These are phyloP conservation scores for Cyberlindnera amylophila DNA, from an alignment of 805 yeast species.

Conservation along the genomic window DNA sequence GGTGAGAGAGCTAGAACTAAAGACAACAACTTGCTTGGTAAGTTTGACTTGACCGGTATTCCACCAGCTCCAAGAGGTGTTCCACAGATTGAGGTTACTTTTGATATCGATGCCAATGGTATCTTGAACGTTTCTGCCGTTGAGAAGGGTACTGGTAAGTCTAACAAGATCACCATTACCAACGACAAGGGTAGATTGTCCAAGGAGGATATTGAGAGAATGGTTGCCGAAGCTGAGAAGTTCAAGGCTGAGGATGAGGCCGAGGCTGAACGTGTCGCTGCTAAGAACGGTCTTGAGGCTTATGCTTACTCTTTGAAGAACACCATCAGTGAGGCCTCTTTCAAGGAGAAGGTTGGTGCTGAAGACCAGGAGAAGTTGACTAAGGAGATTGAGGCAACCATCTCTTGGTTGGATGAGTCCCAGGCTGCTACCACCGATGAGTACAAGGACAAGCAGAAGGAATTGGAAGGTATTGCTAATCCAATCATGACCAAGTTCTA, in stretches of 20 bases:
- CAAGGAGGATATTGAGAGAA: slow-evolving; percentile 95
- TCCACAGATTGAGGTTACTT: slow-evolving; percentile 96
- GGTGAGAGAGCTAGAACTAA: slow-evolving; percentile 93
- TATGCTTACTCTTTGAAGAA: slow-evolving; percentile 93
- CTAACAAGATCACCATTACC: slow-evolving; percentile 95
- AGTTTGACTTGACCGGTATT: slow-evolving; percentile 93
- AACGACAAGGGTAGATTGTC: slow-evolving; percentile 99
- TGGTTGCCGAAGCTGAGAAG: slow-evolving; percentile 98
- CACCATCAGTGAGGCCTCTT: slow-evolving; percentile 64
- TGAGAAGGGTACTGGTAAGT: slow-evolving; percentile 98
- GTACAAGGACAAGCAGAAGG: slow-evolving; percentile 91
- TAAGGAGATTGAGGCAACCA: slow-evolving; percentile 81
- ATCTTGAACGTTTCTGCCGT: slow-evolving; percentile 94
- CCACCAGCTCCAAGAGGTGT: slow-evolving; percentile 99
- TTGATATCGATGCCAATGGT: slow-evolving; percentile 96
- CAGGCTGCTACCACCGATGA: slow-evolving; percentile 92
- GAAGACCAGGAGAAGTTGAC: slow-evolving; percentile 70
- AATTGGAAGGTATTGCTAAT: slow-evolving; percentile 92
- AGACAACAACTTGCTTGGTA: slow-evolving; percentile 89
- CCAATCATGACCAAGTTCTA: slow-evolving; percentile 97
- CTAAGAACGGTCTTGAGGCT: slow-evolving; percentile 95
- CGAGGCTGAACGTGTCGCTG: slow-evolving; percentile 88
- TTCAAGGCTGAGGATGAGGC: slow-evolving; percentile 95
- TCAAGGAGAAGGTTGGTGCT: slow-evolving; percentile 75
- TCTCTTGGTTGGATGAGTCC: slow-evolving; percentile 89